Base-by-base conservation (phyloP, 768 basidiomycete species). In the Neoboletus brunneissimus region DNA sequence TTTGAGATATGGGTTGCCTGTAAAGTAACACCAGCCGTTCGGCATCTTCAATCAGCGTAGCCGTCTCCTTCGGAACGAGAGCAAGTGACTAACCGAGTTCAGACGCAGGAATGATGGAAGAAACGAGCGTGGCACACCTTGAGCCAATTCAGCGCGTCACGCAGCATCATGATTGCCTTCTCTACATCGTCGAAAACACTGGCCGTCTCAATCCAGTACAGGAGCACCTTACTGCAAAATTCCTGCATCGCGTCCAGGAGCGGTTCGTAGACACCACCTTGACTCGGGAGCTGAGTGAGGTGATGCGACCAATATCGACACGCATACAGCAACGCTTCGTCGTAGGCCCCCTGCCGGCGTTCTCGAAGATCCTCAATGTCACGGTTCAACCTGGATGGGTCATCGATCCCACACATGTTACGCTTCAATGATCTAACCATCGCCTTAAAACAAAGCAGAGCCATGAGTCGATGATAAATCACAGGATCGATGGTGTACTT, bases 291-390 rank as follows among this genome's bases (percentile, higher is more conserved):
- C n/a, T 55, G 60, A 13, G 42, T 35, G 29, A 64, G 56, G 37
- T 64, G 63, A 18, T 54, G 47, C n/a, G 51, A 51, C 63, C 63
- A 64, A 35, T 53, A 64, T 11, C 56, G 58, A 61, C 63, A 64
- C 3, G 63, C 58, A 31, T 64, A 64, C 6, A 47, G 4, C 25
- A 64, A 27, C 1, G 59, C 55, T 42, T 58, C 62, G 20, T 64
- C 54, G 25, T 52, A 54, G 5, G 53, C 59, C 5, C 35, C 27
- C 22, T 25, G 20, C 3, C 54, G 37, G 15, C 63, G 56, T 15
- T 55, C 59, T 16, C 9, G 29, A 38, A 64, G 51, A 51, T 58
- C 62, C 25, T 51, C 43, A 22, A 64, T 18, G 18, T 64, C 63
- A 23, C 32, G 25, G 23, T 64, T 64, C 23, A 53, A 15, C 32